phyloP scores from a whole-genome alignment of 768 basidiomycete genomes.

The Leccinum ochraceum region DNA sequence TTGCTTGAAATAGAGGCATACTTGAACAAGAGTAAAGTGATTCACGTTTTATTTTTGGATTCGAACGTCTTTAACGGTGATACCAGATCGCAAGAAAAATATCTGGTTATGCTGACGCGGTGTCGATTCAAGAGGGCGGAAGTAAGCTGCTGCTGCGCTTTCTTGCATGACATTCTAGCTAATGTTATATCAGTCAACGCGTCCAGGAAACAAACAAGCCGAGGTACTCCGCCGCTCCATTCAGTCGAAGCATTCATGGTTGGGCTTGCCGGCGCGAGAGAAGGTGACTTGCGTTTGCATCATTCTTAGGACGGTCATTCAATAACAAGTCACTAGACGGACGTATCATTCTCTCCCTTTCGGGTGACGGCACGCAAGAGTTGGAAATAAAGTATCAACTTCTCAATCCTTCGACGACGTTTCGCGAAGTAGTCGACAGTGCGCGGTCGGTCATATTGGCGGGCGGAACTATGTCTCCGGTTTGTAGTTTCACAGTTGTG shows the following conservation, averaged over 20 bases:
- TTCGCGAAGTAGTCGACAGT: conserved; percentile 77
- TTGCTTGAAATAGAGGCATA: conserved; percentile 81
- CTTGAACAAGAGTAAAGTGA: conserved; percentile 84
- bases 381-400: conserved; percentile 87
- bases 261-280: conserved; percentile 74
- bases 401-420: conserved; percentile 87
- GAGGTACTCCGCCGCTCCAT: conserved; percentile 74
- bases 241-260: conserved; percentile 76
- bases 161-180: neutral
- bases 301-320: neutral
- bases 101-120: conserved; percentile 77
- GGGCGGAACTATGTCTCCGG: conserved; percentile 99
- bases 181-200: conserved; percentile 10
- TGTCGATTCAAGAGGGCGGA: conserved; percentile 44
- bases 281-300: conserved; percentile 45
- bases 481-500: conserved; percentile 38
- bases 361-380: conserved; percentile 35
- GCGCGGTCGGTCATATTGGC: conserved; percentile 89
- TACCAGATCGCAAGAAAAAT: conserved; percentile 73
- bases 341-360: conserved; percentile 61
- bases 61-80: neutral
- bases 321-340: conserved; percentile 57
- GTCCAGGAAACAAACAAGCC: conserved; percentile 19
- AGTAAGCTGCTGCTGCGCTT: conserved; percentile 11
- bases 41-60: conserved; percentile 27